phyloP scores from a whole-genome alignment of 2,329 filamentous ascomycete genomes.

The Cercospora sojina region DNA sequence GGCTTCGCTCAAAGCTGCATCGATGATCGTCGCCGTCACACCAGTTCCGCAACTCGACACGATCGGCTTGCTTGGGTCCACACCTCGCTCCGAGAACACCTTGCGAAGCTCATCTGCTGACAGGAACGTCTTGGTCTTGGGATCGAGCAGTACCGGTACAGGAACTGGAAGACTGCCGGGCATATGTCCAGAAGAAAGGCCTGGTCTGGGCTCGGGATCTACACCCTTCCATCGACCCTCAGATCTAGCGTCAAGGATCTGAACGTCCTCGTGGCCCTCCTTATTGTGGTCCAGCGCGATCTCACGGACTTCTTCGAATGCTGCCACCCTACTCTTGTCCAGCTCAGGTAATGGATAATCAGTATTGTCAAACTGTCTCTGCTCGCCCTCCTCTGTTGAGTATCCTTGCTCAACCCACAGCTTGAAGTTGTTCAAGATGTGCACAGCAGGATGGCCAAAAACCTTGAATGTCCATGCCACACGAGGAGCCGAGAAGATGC shows the following conservation, averaged over 20 bases:
- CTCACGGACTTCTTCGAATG: slow-evolving; percentile 79
- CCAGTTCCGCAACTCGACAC: slow-evolving; percentile 90
- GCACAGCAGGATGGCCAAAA: slow-evolving; percentile 86
- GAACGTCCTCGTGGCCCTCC: slow-evolving; percentile 77
- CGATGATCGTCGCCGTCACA: slow-evolving; percentile 87
- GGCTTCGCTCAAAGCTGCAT: slow-evolving; percentile 79
- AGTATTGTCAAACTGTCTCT: slow-evolving; percentile 49
- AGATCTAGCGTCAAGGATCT: slow-evolving; percentile 85
- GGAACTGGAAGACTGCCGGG: slow-evolving; percentile 83
- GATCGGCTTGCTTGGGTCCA: slow-evolving; percentile 77
- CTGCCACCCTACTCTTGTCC: slow-evolving; percentile 64
- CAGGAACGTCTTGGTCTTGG: slow-evolving; percentile 76
- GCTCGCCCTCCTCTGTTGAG: slow-evolving; percentile 75
- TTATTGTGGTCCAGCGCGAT: slow-evolving; percentile 75
- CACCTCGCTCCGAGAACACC: slow-evolving; percentile 74
- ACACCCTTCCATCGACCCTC: slow-evolving; percentile 76
- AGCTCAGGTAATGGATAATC: slow-evolving; percentile 47
- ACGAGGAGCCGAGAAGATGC: slow-evolving; percentile 89
- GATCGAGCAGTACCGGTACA: slow-evolving; percentile 75
- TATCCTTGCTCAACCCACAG: slow-evolving; percentile 84
- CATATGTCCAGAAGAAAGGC: slow-evolving; percentile 83
- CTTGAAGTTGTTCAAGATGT: slow-evolving; percentile 93
- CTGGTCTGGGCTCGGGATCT: slow-evolving; percentile 81
- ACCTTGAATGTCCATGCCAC: slow-evolving; percentile 89
- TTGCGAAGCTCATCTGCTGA: slow-evolving; percentile 68